These are phyloP conservation scores for Starmerella bacillaris DNA, from an alignment of 805 yeast genomes.

Conservation along the genomic window DNA sequence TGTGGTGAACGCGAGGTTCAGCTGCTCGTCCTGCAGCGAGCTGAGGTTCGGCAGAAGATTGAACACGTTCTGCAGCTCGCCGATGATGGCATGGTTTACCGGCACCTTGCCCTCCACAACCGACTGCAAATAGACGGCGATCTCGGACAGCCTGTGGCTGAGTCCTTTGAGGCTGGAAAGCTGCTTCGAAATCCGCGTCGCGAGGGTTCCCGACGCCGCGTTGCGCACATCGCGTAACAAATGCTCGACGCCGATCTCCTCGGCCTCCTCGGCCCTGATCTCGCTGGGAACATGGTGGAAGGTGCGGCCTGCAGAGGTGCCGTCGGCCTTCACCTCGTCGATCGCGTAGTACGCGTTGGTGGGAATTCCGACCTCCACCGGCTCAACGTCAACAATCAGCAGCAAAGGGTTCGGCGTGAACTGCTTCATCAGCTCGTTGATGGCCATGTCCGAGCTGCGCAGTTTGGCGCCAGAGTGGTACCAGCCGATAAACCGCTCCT, in stretches of 20 bases:
- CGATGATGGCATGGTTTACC: slow-evolving; percentile 74
- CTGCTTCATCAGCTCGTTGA: slow-evolving; percentile 73
- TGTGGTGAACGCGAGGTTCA: slow-evolving; percentile 66
- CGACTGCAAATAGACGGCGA: slow-evolving; percentile 57
- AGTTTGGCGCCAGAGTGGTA: slow-evolving; percentile 95
- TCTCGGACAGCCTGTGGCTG: slow-evolving; percentile 58
- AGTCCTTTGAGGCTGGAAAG: slow-evolving; percentile 75
- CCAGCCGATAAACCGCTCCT: slow-evolving; percentile 96
- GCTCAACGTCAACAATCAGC: slow-evolving; percentile 80
- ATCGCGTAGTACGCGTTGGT: slow-evolving; percentile 88
- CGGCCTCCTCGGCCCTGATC: slow-evolving; percentile 97
- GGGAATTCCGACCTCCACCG: slow-evolving; percentile 72
- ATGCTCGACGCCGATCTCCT: slow-evolving; percentile 97
- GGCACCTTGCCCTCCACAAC: slow-evolving; percentile 61
- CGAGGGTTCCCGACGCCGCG: slow-evolving; percentile 85
- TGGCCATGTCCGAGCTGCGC: slow-evolving; percentile 70
- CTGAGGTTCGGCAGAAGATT: slow-evolving; percentile 72
- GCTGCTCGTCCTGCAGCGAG: slow-evolving; percentile 18
- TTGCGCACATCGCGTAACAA: slow-evolving; percentile 83
- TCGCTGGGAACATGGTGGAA: slow-evolving; percentile 83
- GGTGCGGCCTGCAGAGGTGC: slow-evolving; percentile 78
- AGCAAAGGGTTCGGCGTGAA: slow-evolving; percentile 68
- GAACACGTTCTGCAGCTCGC: slow-evolving; percentile 85
- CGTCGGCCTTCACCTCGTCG: slow-evolving; percentile 92
- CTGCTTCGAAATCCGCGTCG: slow-evolving; percentile 75